A percentile compares a stretch with the other conserved stretches of the same genome.
Conservation (phyloP, 2,329 filamentous ascomycete genomes). For the Fusarium palustre region DNA sequence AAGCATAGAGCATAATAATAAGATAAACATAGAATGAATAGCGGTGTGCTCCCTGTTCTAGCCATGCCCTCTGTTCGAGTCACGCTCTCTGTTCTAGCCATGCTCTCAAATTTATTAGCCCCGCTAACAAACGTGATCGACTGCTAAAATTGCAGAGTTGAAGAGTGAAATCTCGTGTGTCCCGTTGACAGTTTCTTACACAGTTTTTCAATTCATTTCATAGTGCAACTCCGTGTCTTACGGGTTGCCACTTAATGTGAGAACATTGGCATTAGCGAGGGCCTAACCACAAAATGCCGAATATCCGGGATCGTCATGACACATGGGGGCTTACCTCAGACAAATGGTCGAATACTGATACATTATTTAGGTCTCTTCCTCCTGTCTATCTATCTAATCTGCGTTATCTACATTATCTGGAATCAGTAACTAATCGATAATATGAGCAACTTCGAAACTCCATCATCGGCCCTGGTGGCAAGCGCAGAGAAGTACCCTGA, state of each 20-base stretch:
- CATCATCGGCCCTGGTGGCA: neutral
- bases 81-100: neutral
- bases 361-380: neutral
- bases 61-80: no score
- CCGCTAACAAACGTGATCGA: neutral
- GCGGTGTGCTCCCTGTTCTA: neutral
- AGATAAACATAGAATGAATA: neutral
- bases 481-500: neutral
- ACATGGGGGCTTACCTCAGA: neutral
- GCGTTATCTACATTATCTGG: neutral
- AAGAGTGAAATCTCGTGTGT: neutral
- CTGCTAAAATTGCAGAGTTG: neutral
- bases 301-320: neutral
- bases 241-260: neutral
- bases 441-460: conserved; percentile 10
- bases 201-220: neutral
- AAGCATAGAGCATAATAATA: neutral
- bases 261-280: neutral
- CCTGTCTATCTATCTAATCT: neutral
- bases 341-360: no score
- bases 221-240: neutral
- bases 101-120: neutral
- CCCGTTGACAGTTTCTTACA: neutral
- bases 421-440: neutral
- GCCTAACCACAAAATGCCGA: neutral